Evolutionary conservation across 2,329 filamentous ascomycete species (phyloP).

Genomic region (Fusarium verrucosum): DNA sequence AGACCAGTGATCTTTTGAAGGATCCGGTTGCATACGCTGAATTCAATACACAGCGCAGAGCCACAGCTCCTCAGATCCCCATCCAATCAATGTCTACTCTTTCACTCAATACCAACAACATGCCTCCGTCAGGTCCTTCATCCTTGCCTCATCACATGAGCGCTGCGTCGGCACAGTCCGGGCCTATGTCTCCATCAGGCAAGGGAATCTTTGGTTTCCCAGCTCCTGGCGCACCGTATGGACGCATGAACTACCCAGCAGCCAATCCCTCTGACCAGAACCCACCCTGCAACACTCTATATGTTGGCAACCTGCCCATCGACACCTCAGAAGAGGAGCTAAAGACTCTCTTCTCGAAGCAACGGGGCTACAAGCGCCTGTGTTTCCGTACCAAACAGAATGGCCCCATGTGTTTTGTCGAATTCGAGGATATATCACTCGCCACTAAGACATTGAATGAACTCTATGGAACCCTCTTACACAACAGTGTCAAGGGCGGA

Average conservation of each 20-base stretch:
- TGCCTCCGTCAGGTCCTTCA: slow-evolving; percentile 58
- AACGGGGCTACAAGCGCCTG: slow-evolving; percentile 92
- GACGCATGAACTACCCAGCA: slow-evolving; percentile 77
- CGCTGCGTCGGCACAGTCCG: slow-evolving; percentile 52
- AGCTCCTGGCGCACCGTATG: slow-evolving; percentile 62
- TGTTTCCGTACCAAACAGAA: slow-evolving; percentile 96
- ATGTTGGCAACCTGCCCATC: slow-evolving; percentile 94
- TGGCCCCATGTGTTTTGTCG: slow-evolving; percentile 98
- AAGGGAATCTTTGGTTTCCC: slow-evolving; percentile 33
- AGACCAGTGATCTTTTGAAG: slow-evolving; percentile 76
- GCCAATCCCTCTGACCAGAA: slow-evolving; percentile 96
- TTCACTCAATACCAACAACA: slow-evolving; percentile 73
- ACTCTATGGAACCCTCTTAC: slow-evolving; percentile 84
- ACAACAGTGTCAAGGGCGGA: slow-evolving; percentile 93
- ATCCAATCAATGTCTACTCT: slow-evolving; percentile 74
- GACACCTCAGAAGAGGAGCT: slow-evolving; percentile 96
- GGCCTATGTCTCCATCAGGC: slow-evolving; percentile 15
- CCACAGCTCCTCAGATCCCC: slow-evolving; percentile 77
- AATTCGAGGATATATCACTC: slow-evolving; percentile 93
- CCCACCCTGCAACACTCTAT: slow-evolving; percentile 96
- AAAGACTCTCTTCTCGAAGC: slow-evolving; percentile 91
- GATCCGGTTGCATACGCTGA: slow-evolving; percentile 79
- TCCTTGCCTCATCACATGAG: slow-evolving; percentile 61
- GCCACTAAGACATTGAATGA: slow-evolving; percentile 92
- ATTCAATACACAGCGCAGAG: slow-evolving; percentile 63